Conservation (phyloP, 176 grass and related monocot species). For the Triticum dicoccoides region DNA sequence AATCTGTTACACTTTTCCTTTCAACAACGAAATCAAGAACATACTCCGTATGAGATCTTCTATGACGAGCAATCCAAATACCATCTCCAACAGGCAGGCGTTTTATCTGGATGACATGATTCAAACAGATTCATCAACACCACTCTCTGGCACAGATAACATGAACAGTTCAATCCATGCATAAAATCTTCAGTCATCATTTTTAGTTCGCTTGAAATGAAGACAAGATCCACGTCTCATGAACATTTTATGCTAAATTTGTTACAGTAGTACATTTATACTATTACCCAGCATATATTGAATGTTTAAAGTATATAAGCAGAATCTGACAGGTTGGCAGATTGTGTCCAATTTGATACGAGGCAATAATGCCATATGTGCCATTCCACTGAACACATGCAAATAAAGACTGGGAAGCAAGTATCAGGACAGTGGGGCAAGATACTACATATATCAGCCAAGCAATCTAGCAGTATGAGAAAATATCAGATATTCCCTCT, state of each 20-base stretch:
- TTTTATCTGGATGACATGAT: slow-evolving; percentile 49
- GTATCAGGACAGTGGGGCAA: not conserved
- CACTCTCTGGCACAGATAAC: slow-evolving; percentile 1
- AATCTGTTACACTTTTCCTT: slow-evolving; percentile 83
- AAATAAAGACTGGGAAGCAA: not conserved
- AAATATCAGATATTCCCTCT: not conserved
- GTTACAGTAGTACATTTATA: not conserved
- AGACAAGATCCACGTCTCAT: not conserved
- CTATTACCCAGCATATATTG: not conserved
- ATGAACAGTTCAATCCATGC: slow-evolving; percentile 16
- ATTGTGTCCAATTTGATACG: not conserved
- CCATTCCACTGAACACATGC: not conserved
- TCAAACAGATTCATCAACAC: slow-evolving; percentile 32
- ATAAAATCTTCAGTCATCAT: not conserved
- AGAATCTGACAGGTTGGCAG: not conserved
- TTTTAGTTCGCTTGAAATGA: slow-evolving; percentile 2
- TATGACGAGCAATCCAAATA: slow-evolving; percentile 81
- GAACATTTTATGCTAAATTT: not conserved
- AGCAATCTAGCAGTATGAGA: not conserved
- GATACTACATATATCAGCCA: not conserved
- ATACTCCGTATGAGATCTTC: slow-evolving; percentile 55
- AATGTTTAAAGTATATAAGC: not conserved
- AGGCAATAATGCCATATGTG: not conserved
- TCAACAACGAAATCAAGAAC: slow-evolving; percentile 95
- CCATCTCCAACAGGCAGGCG: slow-evolving; percentile 87